A percentile compares a stretch with the other conserved stretches of the same genome.
These are phyloP conservation scores for Talaromyces albobiverticillius DNA, from an alignment of 2,329 filamentous ascomycete genomes.

Conservation along the genomic window DNA sequence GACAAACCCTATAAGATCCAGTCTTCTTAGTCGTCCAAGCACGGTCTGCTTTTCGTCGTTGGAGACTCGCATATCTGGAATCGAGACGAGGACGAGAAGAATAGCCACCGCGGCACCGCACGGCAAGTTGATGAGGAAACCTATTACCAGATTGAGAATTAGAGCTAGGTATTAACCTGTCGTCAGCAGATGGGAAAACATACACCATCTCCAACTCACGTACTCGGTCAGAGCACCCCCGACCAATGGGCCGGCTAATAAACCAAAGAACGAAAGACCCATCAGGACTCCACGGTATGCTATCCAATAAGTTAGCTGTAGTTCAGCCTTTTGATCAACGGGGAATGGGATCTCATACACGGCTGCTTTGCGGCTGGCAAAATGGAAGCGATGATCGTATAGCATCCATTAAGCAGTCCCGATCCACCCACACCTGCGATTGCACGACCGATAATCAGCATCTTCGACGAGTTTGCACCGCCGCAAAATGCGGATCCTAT, in stretches of 20 bases:
- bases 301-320: neutral
- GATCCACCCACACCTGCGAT: neutral
- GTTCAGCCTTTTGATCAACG: neutral
- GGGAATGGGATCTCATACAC: neutral
- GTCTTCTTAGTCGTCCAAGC: slow-evolving; percentile 19
- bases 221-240: neutral
- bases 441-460: neutral
- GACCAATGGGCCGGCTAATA: neutral
- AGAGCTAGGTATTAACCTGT: too few species aligned
- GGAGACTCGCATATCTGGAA: slow-evolving; percentile 13
- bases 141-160: too few species aligned
- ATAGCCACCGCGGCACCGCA: slow-evolving; percentile 1
- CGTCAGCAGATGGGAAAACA: neutral
- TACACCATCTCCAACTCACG: neutral
- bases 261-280: neutral
- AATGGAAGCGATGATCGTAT: neutral
- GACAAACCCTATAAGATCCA: slow-evolving; percentile 42
- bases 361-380: neutral
- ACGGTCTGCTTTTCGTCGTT: neutral
- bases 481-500: neutral
- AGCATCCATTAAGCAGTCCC: neutral
- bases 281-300: neutral
- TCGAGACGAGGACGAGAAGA: slow-evolving; percentile 11
- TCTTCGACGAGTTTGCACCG: neutral
- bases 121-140: neutral